These are phyloP conservation scores for Fusarium abutilonis DNA, from an alignment of 2,329 filamentous ascomycete genomes.

Conservation along the genomic window DNA sequence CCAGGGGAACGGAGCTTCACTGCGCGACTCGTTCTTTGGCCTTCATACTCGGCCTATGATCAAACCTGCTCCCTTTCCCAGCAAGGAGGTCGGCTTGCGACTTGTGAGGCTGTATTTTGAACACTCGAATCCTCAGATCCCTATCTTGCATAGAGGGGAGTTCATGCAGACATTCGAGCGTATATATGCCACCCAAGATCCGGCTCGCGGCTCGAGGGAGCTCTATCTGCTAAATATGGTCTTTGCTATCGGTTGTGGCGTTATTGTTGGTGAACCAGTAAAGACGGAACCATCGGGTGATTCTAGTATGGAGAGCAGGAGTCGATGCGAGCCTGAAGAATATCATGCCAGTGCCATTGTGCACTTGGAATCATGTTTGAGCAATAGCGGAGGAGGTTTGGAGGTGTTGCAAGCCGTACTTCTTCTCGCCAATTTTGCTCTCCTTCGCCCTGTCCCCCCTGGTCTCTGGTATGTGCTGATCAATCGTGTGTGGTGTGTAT, in stretches of 20 bases:
- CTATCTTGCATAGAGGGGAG: slow-evolving; percentile 86
- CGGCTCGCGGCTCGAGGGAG: slow-evolving; percentile 77
- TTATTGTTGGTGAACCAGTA: slow-evolving; percentile 78
- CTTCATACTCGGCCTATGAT: slow-evolving; percentile 90
- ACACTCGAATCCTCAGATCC: slow-evolving; percentile 95
- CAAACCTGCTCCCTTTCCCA: slow-evolving; percentile 84
- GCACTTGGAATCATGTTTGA: slow-evolving; percentile 87
- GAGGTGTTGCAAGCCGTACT: slow-evolving; percentile 95
- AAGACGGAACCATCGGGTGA: slow-evolving; percentile 57
- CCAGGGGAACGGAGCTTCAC: slow-evolving; percentile 71
- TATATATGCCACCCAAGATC: slow-evolving; percentile 76
- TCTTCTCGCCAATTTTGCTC: slow-evolving; percentile 87
- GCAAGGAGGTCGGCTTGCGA: slow-evolving; percentile 74
- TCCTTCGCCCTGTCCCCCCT: slow-evolving; percentile 89
- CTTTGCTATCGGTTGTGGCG: slow-evolving; percentile 93
- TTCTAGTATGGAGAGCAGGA: slow-evolving; percentile 40
- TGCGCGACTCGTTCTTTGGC: slow-evolving; percentile 98
- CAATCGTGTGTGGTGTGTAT: slow-evolving; percentile 6
- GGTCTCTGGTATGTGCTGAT: slow-evolving; percentile 75
- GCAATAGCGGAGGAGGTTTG: slow-evolving; percentile 84
- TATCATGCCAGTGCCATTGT: slow-evolving; percentile 96
- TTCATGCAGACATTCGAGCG: slow-evolving; percentile 90
- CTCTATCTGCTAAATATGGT: slow-evolving; percentile 97
- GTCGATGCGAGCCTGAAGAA: slow-evolving; percentile 82
- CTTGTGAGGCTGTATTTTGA: slow-evolving; percentile 91